Percentiles rank a stretch among this genome's conserved stretches.
Conservation (phyloP, 2,329 filamentous ascomycete species). For the Didymella exigua region DNA sequence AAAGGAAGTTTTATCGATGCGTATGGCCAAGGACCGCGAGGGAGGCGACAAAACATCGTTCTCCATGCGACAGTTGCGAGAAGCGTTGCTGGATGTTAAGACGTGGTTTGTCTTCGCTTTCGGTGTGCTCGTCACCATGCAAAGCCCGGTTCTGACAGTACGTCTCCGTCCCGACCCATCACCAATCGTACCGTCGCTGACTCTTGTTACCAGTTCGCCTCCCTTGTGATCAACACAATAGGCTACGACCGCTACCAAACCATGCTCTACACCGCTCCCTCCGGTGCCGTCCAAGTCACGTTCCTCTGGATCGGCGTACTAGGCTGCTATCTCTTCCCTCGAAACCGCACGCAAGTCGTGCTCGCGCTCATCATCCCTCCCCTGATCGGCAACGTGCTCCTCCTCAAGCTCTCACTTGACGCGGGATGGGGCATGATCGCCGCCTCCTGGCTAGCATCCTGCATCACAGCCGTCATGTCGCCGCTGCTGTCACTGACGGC, state of each 20-base stretch:
- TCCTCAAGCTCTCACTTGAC: constrained; percentile 50
- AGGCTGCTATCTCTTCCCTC: constrained; percentile 49
- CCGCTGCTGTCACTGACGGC: constrained; percentile 47
- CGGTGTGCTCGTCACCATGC: constrained; percentile 53
- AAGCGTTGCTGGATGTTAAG: constrained; percentile 40
- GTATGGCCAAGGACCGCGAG: constrained; percentile 48
- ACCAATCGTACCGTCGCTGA: neutral
- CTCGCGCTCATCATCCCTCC: constrained; percentile 52
- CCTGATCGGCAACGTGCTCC: constrained; percentile 53
- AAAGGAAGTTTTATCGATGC: constrained; percentile 49
- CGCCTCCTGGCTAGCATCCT: constrained; percentile 53
- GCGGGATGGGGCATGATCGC: constrained; percentile 57
- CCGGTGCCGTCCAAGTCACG: constrained; percentile 55
- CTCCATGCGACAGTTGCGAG: constrained; percentile 51
- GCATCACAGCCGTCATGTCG: constrained; percentile 9
- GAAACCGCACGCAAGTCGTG: constrained; percentile 49
- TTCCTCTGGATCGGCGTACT: constrained; percentile 55
- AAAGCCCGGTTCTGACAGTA: constrained; percentile 50
- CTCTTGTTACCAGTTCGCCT: constrained; percentile 49
- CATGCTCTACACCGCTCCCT: constrained; percentile 56
- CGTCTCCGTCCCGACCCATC: neutral
- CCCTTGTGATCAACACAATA: constrained; percentile 52
- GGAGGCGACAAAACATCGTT: constrained; percentile 55
- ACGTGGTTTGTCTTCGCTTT: constrained; percentile 12
- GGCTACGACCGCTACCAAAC: constrained; percentile 50